Evolutionary conservation across 2,329 filamentous ascomycete genomes (phyloP).

Genomic region (Escovopsis weberi): DNA sequence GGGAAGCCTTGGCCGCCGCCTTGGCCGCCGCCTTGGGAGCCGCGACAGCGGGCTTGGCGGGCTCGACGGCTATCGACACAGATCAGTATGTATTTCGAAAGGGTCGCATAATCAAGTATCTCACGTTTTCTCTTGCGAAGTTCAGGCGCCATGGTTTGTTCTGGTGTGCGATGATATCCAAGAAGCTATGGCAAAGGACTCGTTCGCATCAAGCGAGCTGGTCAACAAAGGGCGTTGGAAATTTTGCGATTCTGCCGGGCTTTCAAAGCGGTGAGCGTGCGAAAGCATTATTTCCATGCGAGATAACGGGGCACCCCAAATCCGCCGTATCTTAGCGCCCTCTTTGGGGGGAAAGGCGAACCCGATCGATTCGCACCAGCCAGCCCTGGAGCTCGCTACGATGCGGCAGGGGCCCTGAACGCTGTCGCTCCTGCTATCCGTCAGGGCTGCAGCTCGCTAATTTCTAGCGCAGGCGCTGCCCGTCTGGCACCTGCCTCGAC

Average conservation of each 20-base stretch:
- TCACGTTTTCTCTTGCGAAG: conserved; percentile 25
- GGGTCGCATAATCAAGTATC: neutral
- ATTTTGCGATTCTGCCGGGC: conserved; percentile 23
- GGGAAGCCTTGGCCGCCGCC: conserved; percentile 20
- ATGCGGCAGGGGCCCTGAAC: too few relatives aligned
- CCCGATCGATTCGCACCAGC: too few relatives aligned
- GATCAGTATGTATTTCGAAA: conserved; percentile 7
- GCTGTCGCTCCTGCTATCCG: too few relatives aligned
- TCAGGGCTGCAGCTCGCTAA: too few relatives aligned
- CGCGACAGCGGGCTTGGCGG: conserved; percentile 16
- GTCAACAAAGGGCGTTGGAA: conserved; percentile 13
- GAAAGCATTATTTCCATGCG: too few relatives aligned
- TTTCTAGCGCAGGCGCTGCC: too few relatives aligned
- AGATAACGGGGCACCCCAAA: too few relatives aligned
- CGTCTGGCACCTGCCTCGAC: too few relatives aligned
- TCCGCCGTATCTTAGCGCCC: too few relatives aligned
- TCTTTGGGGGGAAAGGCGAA: too few relatives aligned
- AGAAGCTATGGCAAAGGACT: neutral
- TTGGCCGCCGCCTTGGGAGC: conserved; percentile 20
- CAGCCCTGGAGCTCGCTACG: too few relatives aligned
- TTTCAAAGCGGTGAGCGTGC: conserved; percentile 16
- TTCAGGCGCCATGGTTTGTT: conserved; percentile 30
- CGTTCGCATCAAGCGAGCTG: neutral
- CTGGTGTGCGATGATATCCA: conserved; percentile 3
- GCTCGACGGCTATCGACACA: conserved; percentile 13